A percentile compares a stretch with the other conserved stretches of the same genome.
Evolutionary conservation across 2,329 filamentous ascomycete species (phyloP).

Genomic region (Talaromyces sp.): DNA sequence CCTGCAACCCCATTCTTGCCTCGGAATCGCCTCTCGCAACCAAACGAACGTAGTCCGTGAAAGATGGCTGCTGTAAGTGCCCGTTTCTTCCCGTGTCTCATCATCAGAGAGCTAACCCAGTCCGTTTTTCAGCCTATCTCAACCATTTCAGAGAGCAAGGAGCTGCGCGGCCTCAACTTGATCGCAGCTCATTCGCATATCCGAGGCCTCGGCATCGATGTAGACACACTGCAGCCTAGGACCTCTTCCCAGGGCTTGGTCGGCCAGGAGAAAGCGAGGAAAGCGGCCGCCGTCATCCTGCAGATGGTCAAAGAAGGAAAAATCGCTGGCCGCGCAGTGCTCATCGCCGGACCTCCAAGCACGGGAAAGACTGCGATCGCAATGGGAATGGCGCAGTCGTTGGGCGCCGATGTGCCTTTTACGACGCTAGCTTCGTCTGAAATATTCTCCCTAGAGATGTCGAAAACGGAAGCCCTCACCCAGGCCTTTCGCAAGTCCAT

Average conservation of each 20-base stretch:
- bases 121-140: slow-evolving; percentile 52
- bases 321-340: slow-evolving; percentile 88
- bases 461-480: slow-evolving; percentile 95
- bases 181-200: slow-evolving; percentile 99
- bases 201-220: slow-evolving; percentile 87
- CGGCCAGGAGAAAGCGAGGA: slow-evolving; percentile 92
- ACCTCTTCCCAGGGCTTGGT: slow-evolving; percentile 85
- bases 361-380: slow-evolving; percentile 98
- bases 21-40: neutral
- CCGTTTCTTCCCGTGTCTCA: neutral
- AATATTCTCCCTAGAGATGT: slow-evolving; percentile 99
- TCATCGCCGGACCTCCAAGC: slow-evolving; percentile 92
- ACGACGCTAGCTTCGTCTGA: slow-evolving; percentile 93
- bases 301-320: slow-evolving; percentile 99
- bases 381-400: slow-evolving; percentile 96
- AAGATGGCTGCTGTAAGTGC: slow-evolving; percentile 12
- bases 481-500: slow-evolving; percentile 99
- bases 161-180: slow-evolving; percentile 92
- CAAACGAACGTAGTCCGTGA: neutral
- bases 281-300: slow-evolving; percentile 90
- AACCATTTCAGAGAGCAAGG: slow-evolving; percentile 90
- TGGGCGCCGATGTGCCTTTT: slow-evolving; percentile 91
- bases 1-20: neutral
- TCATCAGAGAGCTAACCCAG: neutral
- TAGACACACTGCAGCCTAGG: slow-evolving; percentile 83